Conservation (phyloP, 192 early-diverging fungal genomes). For the Coemansia sp. region DNA sequence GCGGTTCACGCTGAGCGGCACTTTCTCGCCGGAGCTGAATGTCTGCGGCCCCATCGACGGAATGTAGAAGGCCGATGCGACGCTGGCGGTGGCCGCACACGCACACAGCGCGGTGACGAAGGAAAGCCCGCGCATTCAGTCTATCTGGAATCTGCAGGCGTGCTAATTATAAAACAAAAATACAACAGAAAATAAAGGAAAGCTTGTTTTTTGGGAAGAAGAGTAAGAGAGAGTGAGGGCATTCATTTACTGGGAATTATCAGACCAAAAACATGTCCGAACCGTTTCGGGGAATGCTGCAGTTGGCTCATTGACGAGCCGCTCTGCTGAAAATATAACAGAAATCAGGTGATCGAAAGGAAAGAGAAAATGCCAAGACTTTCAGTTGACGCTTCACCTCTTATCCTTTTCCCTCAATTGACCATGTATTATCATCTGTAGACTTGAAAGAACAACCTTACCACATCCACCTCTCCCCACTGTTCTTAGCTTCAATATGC, state of each 20-base stretch:
- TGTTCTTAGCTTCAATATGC: neutral
- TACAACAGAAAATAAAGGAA: no score
- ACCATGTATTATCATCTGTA: neutral
- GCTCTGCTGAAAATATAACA: no score
- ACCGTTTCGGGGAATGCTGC: neutral
- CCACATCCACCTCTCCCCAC: no score
- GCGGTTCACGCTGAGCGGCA: conserved; percentile 70
- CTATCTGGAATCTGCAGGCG: neutral
- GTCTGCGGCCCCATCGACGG: conserved; percentile 49
- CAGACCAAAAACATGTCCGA: no score
- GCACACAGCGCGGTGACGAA: conserved; percentile 8
- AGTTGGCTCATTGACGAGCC: no score
- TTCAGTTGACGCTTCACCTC: neutral
- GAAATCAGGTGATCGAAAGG: no score
- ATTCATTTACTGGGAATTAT: no score
- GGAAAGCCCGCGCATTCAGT: neutral
- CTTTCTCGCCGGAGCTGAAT: conserved; percentile 54
- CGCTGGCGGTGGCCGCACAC: neutral
- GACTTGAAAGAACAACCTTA: neutral
- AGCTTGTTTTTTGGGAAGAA: no score
- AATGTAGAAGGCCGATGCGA: conserved; percentile 43
- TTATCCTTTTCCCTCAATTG: neutral
- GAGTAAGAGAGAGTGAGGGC: no score
- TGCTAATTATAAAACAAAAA: no score
- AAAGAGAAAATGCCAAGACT: no score